These are phyloP conservation scores for Peronospora destructor DNA, from an alignment of 352 stramenopile genomes.

Conservation along the genomic window DNA sequence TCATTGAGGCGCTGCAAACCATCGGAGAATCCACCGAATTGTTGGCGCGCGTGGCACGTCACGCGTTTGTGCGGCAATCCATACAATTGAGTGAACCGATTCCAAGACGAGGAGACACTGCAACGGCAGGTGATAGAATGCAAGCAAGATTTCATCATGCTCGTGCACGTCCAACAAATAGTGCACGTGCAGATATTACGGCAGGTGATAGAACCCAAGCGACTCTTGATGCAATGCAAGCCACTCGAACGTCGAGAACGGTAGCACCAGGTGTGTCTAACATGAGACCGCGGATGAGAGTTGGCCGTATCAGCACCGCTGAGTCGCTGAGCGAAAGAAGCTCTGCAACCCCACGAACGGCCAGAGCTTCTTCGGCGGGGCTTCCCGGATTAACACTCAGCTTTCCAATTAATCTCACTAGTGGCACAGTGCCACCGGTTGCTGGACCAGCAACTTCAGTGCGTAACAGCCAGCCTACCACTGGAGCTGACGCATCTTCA, in stretches of 20 bases:
- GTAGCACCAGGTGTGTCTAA: conserved; percentile 6
- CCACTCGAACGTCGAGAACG: conserved; percentile 7
- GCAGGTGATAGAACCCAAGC: conserved; percentile 5
- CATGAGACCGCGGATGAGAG: conserved; percentile 15
- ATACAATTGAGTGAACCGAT: conserved; percentile 21
- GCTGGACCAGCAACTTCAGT: conserved; percentile 1
- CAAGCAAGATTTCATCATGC: conserved; percentile 8
- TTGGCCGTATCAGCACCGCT: conserved; percentile 17
- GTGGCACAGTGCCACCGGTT: not conserved
- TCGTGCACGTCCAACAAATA: not conserved
- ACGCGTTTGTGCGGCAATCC: conserved; percentile 45
- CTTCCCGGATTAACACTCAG: conserved; percentile 10
- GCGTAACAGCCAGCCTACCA: conserved; percentile 1
- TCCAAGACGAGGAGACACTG: conserved; percentile 8
- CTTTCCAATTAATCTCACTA: conserved; percentile 22
- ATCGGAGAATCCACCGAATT: conserved; percentile 48
- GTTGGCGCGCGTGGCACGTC: conserved; percentile 40
- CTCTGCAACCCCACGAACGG: not conserved
- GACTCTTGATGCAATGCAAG: conserved; percentile 9
- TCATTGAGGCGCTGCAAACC: conserved; percentile 48
- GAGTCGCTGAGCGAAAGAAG: conserved; percentile 7
- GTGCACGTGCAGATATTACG: not conserved
- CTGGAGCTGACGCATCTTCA: not conserved
- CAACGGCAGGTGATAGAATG: conserved; percentile 4
- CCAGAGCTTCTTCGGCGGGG: not conserved